Conservation (phyloP, 2,329 filamentous ascomycete genomes). For the Ramichloridium luteum region DNA sequence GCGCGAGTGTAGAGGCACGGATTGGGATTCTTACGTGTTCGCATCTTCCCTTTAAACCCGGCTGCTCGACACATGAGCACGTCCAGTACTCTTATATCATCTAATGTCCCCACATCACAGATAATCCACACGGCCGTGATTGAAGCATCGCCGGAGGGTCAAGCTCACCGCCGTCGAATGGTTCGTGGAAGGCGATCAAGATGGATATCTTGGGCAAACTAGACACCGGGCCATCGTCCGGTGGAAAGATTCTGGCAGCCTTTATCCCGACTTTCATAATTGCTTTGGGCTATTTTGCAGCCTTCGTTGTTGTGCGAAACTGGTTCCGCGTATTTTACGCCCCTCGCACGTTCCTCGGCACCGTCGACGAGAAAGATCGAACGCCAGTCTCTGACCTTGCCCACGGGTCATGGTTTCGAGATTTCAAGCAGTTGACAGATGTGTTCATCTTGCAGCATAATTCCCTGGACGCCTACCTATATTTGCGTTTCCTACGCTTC, state of each 20-base stretch:
- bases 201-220: neutral
- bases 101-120: no score
- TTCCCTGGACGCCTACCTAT: constrained; percentile 38
- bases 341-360: constrained; percentile 23
- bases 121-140: no score
- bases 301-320: constrained; percentile 21
- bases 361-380: constrained; percentile 22
- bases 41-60: no score
- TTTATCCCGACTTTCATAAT: constrained; percentile 23
- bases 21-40: no score
- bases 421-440: constrained; percentile 33
- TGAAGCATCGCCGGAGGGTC: no score
- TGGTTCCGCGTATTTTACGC: constrained; percentile 22
- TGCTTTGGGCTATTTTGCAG: constrained; percentile 19
- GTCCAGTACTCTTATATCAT: no score
- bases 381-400: constrained; percentile 17
- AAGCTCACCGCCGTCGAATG: no score
- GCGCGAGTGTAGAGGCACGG: no score
- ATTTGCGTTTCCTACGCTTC: constrained; percentile 36
- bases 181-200: no score
- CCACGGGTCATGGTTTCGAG: constrained; percentile 35
- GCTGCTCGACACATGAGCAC: no score
- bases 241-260: constrained; percentile 20
- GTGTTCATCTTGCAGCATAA: constrained; percentile 36
- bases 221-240: constrained; percentile 16